Evolutionary conservation across 805 yeast species (phyloP).

Genomic region (Torulaspora delbrueckii): DNA sequence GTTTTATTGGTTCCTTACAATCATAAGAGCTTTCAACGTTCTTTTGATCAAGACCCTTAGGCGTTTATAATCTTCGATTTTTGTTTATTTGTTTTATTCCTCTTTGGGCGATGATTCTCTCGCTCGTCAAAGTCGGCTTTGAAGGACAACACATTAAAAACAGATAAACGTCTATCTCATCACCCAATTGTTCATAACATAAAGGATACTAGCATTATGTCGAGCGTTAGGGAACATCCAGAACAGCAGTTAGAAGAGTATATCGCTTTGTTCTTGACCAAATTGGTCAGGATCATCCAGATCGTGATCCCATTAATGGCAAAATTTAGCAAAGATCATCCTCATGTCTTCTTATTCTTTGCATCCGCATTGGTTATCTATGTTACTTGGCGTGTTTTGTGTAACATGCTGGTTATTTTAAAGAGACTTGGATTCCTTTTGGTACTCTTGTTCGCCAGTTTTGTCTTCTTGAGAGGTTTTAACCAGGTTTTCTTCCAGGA

Average conservation of each 20-base stretch:
- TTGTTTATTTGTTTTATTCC: neutral
- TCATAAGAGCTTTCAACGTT: too few relatives aligned
- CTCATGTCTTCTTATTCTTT: slow-evolving; percentile 27
- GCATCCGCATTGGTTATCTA: slow-evolving; percentile 20
- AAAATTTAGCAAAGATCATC: slow-evolving; percentile 30
- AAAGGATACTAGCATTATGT: neutral
- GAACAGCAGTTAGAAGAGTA: slow-evolving; percentile 12
- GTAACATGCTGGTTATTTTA: slow-evolving; percentile 30
- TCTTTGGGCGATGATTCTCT: neutral
- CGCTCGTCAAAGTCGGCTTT: neutral
- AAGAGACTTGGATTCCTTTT: slow-evolving; percentile 23
- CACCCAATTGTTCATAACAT: neutral
- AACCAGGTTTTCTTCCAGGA: slow-evolving; percentile 21
- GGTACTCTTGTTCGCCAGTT: slow-evolving; percentile 17
- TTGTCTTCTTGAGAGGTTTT: slow-evolving; percentile 36
- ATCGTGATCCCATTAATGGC: slow-evolving; percentile 17
- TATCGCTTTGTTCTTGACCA: slow-evolving; percentile 9
- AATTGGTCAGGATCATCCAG: slow-evolving; percentile 18
- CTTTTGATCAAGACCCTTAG: too few relatives aligned
- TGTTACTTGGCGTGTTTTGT: slow-evolving; percentile 28
- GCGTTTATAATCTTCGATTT: neutral
- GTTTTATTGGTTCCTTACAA: too few relatives aligned
- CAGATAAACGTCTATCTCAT: neutral
- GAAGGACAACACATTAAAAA: slow-evolving; percentile 6
- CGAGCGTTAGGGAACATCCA: slow-evolving; percentile 6